phyloP scores from a whole-genome alignment of 495 filamentous ascomycete genomes.

The Glonium stellatum region DNA sequence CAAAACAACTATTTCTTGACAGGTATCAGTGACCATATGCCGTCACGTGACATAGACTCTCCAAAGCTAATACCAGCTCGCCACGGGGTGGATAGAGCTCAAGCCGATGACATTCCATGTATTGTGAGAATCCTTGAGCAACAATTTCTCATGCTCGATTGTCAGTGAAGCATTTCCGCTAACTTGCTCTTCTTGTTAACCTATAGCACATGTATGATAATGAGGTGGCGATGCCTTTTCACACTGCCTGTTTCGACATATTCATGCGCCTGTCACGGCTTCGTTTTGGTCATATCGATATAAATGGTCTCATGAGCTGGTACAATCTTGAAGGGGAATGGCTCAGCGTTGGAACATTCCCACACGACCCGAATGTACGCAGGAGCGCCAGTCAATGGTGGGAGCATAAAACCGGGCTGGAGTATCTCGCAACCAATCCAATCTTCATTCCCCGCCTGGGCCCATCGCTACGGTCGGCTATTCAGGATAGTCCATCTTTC shows the following conservation, averaged over 20 bases:
- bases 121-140: background rate
- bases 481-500: background rate
- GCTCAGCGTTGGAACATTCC: background rate
- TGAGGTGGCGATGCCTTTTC: background rate
- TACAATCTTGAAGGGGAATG: background rate
- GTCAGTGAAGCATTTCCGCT: no score
- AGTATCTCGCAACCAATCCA: background rate
- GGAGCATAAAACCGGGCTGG: background rate
- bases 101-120: background rate
- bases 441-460: background rate
- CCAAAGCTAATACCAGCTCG: constrained; percentile 3
- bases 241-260: background rate
- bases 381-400: background rate
- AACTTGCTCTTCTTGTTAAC: no score
- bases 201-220: no score
- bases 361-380: background rate
- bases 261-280: background rate
- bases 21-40: constrained; percentile 29
- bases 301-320: background rate
- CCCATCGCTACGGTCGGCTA: background rate
- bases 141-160: no score
- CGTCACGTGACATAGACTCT: constrained; percentile 16
- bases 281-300: background rate
- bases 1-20: constrained; percentile 31
- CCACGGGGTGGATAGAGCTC: background rate